Evolutionary conservation across 495 filamentous ascomycete species (phyloP), one percentile per base, ranked within the genome.

Genomic region (Pseudomonodictys pantanalensis): DNA sequence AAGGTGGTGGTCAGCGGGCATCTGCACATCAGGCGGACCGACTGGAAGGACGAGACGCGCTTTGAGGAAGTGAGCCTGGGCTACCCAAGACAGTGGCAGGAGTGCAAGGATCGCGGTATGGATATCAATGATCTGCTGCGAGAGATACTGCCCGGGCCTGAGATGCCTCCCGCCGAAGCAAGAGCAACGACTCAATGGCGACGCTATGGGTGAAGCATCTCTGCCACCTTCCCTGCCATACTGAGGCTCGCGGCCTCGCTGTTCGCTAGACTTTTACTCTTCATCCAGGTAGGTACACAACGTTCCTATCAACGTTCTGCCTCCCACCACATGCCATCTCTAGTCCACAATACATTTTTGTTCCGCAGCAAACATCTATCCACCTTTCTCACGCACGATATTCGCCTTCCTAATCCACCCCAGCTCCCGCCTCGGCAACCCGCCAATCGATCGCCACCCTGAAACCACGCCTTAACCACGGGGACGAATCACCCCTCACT

Each of bases 61-160:
- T 75, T 75, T 41, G 72, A 75, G 58, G 72, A 75, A 54, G 57
- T 62, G 18, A 69, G 64, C 51, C 42, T 72, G 22, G 72, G 72
- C 29, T 75, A 75, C 52, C 72, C 72, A 26, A 52, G 67, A 35
- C 72, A 75, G 44, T 75, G 72, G 72, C 67, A 73, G 49, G 70
- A 73, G 29, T 63, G 59, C 38, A 65, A 64, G 44, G 71, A 73
- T 30, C 57, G 51, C 2, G 72, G 71, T 8, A 45, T 71, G 41
- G 67, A 69, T 38, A 62, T 75, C 44, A 75, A 75, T 42, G 58
- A 68, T n/a, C 22, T 75, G 20, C 58, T 75, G 29, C 51, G 72
- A 24, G 72, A 75, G 60, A 72, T 75, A 18, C 44, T 73, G 38
- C 71, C 71, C 11, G 72, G 72, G n/a, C 64, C 64, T 3, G 30